A percentile compares a stretch with the other conserved stretches of the same genome.
phyloP scores from a whole-genome alignment of 768 basidiomycete genomes.

The Tylopilus vinaceipallidus region DNA sequence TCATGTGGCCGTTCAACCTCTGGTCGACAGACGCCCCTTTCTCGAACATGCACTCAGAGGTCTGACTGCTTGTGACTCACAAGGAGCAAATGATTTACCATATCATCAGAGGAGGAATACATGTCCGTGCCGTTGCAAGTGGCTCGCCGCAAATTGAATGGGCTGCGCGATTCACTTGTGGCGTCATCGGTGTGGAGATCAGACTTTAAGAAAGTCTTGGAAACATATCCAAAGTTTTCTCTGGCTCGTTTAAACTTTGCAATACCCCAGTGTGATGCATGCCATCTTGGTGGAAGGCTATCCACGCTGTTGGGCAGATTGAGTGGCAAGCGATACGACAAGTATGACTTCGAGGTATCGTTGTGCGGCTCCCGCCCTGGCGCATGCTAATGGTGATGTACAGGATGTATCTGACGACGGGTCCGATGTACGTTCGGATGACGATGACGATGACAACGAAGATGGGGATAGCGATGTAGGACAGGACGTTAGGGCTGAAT shows the following conservation, averaged over 20 bases:
- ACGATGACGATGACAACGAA: conserved; percentile 20
- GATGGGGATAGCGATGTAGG: conserved; percentile 3
- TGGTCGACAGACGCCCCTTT: conserved; percentile 49
- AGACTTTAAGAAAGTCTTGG: conserved; percentile 61
- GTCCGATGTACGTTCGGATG: conserved; percentile 26
- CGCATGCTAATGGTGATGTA: conserved; percentile 1
- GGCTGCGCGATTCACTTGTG: conserved; percentile 72
- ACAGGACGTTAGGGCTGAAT: conserved; percentile 34
- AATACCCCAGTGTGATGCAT: conserved; percentile 75
- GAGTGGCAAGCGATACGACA: conserved; percentile 68
- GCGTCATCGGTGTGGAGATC: conserved; percentile 83
- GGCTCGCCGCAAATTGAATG: conserved; percentile 65
- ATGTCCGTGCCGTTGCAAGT: conserved; percentile 68
- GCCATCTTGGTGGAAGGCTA: conserved; percentile 67
- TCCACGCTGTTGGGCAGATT: conserved; percentile 64
- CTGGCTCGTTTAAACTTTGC: conserved; percentile 52
- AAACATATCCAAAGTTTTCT: conserved; percentile 64
- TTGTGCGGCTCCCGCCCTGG: neutral
- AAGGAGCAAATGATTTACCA: neutral
- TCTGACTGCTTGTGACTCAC: conserved; percentile 20
- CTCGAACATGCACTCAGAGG: conserved; percentile 54
- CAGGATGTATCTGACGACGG: conserved; percentile 24
- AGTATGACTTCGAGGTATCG: conserved; percentile 63
- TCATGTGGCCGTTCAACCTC: conserved; percentile 65
- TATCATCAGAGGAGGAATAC: conserved; percentile 55